Evolutionary conservation across 768 basidiomycete genomes (phyloP), one percentile per base, ranked within the genome.

Genomic region (Stropharia rugosoannulata): DNA sequence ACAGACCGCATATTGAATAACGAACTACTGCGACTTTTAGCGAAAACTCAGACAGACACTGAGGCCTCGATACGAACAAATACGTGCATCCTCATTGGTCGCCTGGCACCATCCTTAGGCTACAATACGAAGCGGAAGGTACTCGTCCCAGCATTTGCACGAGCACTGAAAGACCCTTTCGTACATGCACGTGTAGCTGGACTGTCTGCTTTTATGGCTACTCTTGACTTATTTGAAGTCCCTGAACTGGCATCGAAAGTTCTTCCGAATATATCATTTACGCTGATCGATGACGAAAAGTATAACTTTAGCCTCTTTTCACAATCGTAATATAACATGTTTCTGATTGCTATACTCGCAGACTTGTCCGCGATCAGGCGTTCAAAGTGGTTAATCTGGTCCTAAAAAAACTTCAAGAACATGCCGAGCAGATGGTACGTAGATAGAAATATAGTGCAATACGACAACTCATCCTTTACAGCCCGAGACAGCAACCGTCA

Each of bases 11-110:
- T 98, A 38, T 79, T 98, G 37, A 99, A 99, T 72, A 99, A 98
- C 63, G 97, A 99, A 58, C 84, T 99, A 16, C 82, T 99, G 10
- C 88, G 96, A 2, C 82, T 91, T 58, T 82, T 99, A 19, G 96
- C 96, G 2, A 93, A 92, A 65, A 88, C 92, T 73, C 97, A 99
- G 73, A 85, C 80, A 35, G 97, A 98, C 66, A 78, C 87, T 1
- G 97, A 99, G 71, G 84, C 95, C 3, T 95, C 95, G 5, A 98
- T 98, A 62, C 83, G 97, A 44, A 98, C 97, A 13, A 98, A 98
- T 64, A 97, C 97, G 0, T 96, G 94, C 65, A 98, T 99, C 61
- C 83, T 98, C 3, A 85, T 99, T 54, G 96, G 95, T 15, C 84
- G 96, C 6, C 79, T 99, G 5, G 95, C 91, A 0, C 92, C 93